A percentile compares a stretch with the other conserved stretches of the same genome.
phyloP scores from a whole-genome alignment of 148 eudicot species.

The Dianthus caryophyllus region DNA sequence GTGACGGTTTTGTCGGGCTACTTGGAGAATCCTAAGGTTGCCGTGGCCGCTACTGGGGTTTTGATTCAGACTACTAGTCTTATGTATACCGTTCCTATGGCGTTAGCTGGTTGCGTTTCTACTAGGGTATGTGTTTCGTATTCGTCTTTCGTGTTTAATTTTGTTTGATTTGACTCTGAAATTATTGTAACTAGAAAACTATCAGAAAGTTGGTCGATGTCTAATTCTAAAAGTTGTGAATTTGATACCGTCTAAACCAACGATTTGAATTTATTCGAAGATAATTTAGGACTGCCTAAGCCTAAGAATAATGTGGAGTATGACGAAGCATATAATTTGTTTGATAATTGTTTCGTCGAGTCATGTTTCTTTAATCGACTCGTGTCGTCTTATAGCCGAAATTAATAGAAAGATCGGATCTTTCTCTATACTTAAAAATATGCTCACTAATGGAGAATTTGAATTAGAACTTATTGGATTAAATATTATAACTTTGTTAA shows the following conservation, averaged over 20 bases:
- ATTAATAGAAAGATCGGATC: slow-evolving; percentile 12
- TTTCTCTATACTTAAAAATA: slow-evolving; percentile 12
- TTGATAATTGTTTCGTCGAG: slow-evolving; percentile 9
- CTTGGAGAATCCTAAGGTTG: slow-evolving; percentile 53
- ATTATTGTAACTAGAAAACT: neutral
- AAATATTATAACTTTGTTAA: slow-evolving; percentile 17
- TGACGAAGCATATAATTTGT: neutral
- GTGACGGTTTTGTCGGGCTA: slow-evolving; percentile 83
- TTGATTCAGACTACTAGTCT: slow-evolving; percentile 83
- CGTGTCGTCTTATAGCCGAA: neutral
- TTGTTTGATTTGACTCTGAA: neutral
- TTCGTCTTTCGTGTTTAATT: neutral
- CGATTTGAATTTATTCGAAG: slow-evolving; percentile 6
- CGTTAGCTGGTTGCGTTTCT: slow-evolving; percentile 89
- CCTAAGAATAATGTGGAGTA: neutral
- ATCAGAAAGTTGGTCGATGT: slow-evolving; percentile 10
- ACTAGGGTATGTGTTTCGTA: slow-evolving; percentile 50
- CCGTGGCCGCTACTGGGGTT: slow-evolving; percentile 86
- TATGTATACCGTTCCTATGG: slow-evolving; percentile 93
- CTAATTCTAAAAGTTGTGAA: neutral
- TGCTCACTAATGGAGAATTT: slow-evolving; percentile 19
- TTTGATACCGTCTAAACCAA: slow-evolving; percentile 2
- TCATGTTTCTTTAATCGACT: neutral
- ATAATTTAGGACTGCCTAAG: neutral
- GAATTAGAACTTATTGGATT: slow-evolving; percentile 2